Base-by-base conservation (phyloP, 257 asterid species). In the Jaltomata sinuosa region DNA sequence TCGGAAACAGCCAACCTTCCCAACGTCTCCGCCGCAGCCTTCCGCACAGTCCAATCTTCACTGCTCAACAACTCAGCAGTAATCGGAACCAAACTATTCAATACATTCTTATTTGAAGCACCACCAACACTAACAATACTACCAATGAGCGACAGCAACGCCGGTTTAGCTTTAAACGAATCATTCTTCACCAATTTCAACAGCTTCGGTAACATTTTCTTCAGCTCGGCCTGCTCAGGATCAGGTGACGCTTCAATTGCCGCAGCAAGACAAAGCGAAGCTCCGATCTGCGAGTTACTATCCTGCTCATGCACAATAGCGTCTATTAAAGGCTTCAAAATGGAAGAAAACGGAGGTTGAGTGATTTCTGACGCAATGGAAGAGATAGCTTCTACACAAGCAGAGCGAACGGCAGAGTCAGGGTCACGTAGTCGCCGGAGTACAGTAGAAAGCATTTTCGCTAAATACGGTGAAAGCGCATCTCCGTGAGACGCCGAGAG, bases 361-460 rank as follows among this genome's bases (percentile, higher is more conserved):
- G 90, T 92, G 53, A 94, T 90, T 85, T 94, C 92, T 0, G 92
- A 77, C 36, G 97, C 52, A 61, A 96, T 89, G 57, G 97, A 90
- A 8, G 94, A 69, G 12, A 93, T 82, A 31, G 99, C 95, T 65
- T 92, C 97, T 53, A 93, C 90, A 89, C 97, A 92, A 90, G 98
- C 96, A 12, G 91, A 67, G 36, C 97, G 93, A 71, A 94, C 96
- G 61, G 94, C 89, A 61, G 98, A 85, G 87, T 96, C 99, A 11
- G 94, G 90, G 64, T 96, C 98, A 16, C 97, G 97, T 6, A 96
- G 89, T 84, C 98, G 97, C 85, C 96, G 96, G 90, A 93, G 87
- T 84, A 95, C 93, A 88, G 96, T 65, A 36, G 95, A 82, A 45
- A 94, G 80, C 93, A 95, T 91, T 49, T 92, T 89, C 4, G 95